phyloP scores from a whole-genome alignment of 345 rosid species.

The Melaleuca alternifolia region DNA sequence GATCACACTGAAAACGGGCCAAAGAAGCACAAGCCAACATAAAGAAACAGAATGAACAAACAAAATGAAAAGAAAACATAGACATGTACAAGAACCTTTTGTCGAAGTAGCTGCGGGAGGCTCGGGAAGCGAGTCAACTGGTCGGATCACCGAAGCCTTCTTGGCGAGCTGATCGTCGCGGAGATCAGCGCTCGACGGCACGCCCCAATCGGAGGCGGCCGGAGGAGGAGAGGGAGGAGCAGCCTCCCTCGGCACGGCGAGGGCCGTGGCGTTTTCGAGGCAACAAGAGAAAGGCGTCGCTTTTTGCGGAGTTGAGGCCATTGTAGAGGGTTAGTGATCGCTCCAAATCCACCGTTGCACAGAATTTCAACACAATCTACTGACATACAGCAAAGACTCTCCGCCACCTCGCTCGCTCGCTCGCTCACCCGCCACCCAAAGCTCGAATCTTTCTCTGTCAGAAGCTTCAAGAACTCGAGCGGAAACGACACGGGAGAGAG shows the following conservation, averaged over 20 bases:
- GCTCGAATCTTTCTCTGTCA: neutral
- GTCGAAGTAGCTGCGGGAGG: constrained; percentile 37
- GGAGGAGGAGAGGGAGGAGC: constrained; percentile 18
- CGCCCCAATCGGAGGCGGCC: constrained; percentile 21
- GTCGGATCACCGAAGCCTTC: constrained; percentile 42
- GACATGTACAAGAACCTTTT: constrained; percentile 29
- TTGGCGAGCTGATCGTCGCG: constrained; percentile 28
- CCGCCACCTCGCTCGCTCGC: neutral
- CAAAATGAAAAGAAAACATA: neutral
- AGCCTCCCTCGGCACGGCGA: constrained; percentile 8
- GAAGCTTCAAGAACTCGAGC: neutral
- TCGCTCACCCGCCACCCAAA: neutral
- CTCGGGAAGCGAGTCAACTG: constrained; percentile 53
- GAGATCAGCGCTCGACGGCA: constrained; percentile 13
- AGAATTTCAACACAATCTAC: constrained; percentile 53
- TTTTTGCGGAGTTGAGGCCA: constrained; percentile 91
- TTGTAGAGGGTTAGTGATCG: constrained; percentile 78
- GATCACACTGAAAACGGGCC: neutral
- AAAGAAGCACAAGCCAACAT: neutral
- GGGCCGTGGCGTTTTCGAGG: neutral
- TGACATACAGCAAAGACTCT: constrained; percentile 77
- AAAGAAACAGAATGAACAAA: neutral
- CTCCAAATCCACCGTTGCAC: constrained; percentile 72
- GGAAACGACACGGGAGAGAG: neutral
- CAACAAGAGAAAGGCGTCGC: constrained; percentile 43